phyloP scores from a whole-genome alignment of 148 eudicot genomes.

The Vaccinium corymbosum region DNA sequence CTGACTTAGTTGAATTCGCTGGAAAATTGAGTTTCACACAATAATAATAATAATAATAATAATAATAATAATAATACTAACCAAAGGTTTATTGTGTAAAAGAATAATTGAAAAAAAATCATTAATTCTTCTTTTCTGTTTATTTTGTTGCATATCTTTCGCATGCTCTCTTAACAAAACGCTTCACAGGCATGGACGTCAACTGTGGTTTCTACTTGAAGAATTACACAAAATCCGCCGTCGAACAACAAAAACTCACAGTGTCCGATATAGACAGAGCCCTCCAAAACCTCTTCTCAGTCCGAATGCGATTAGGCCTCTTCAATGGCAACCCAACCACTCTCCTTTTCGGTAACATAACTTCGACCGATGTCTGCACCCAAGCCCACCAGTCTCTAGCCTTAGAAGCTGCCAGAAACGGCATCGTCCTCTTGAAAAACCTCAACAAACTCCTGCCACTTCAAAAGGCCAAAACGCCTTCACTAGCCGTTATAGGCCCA shows the following conservation, averaged over 20 bases:
- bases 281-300: conserved; percentile 63
- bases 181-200: conserved; percentile 72
- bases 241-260: conserved; percentile 41
- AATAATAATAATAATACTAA: too few relatives aligned
- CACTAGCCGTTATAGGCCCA: conserved; percentile 85
- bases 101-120: neutral
- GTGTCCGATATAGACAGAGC: conserved; percentile 70
- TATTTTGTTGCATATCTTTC: neutral
- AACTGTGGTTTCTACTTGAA: conserved; percentile 66
- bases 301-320: conserved; percentile 72
- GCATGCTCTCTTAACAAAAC: neutral
- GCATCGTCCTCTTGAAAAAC: conserved; percentile 79
- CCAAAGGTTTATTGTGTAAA: neutral
- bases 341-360: conserved; percentile 44
- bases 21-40: too few relatives aligned
- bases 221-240: conserved; percentile 77
- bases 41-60: too few relatives aligned
- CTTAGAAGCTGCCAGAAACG: conserved; percentile 69
- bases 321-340: conserved; percentile 61
- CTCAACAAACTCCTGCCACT: conserved; percentile 53
- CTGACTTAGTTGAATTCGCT: too few relatives aligned
- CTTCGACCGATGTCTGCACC: conserved; percentile 54
- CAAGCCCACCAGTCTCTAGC: conserved; percentile 51
- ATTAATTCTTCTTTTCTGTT: neutral
- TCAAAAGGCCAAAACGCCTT: conserved; percentile 31